These are phyloP conservation scores for Pochonia chlamydosporia DNA, from an alignment of 2,329 filamentous ascomycete genomes.

Conservation along the genomic window DNA sequence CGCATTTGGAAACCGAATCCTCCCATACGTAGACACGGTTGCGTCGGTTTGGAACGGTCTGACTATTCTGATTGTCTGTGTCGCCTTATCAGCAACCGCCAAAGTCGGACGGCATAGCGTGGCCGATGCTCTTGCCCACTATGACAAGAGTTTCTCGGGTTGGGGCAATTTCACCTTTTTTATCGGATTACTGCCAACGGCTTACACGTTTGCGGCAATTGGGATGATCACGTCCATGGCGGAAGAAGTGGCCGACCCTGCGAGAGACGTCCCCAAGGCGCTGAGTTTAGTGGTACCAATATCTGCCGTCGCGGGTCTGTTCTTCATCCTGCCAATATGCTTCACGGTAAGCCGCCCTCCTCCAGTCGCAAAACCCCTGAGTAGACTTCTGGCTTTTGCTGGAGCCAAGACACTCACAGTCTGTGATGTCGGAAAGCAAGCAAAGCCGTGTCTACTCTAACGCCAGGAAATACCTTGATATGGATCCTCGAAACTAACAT, in stretches of 20 bases:
- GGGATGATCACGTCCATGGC: constrained; percentile 60
- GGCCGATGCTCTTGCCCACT: constrained; percentile 34
- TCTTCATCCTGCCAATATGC: constrained; percentile 34
- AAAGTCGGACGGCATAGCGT: constrained; percentile 46
- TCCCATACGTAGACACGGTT: constrained; percentile 54
- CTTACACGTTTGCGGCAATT: constrained; percentile 51
- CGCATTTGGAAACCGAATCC: constrained; percentile 48
- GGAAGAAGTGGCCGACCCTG: constrained; percentile 50
- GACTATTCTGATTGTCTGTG: constrained; percentile 50
- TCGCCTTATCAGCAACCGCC: constrained; percentile 49
- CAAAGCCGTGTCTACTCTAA: too few species aligned
- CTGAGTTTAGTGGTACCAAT: constrained; percentile 47
- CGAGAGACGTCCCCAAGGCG: constrained; percentile 45
- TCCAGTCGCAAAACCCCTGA: too few species aligned
- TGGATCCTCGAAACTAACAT: too few species aligned
- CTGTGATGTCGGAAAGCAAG: too few species aligned
- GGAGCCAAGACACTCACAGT: too few species aligned
- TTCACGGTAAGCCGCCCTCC: constrained; percentile 30
- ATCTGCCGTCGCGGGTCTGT: constrained; percentile 46
- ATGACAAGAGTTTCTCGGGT: constrained; percentile 48
- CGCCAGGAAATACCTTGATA: too few species aligned
- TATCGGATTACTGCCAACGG: constrained; percentile 54
- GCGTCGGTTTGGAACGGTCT: constrained; percentile 50
- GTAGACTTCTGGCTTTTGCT: too few species aligned
- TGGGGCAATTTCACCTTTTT: constrained; percentile 57